phyloP scores from a whole-genome alignment of 2,329 filamentous ascomycete species.

The Beauveria brongniartii region DNA sequence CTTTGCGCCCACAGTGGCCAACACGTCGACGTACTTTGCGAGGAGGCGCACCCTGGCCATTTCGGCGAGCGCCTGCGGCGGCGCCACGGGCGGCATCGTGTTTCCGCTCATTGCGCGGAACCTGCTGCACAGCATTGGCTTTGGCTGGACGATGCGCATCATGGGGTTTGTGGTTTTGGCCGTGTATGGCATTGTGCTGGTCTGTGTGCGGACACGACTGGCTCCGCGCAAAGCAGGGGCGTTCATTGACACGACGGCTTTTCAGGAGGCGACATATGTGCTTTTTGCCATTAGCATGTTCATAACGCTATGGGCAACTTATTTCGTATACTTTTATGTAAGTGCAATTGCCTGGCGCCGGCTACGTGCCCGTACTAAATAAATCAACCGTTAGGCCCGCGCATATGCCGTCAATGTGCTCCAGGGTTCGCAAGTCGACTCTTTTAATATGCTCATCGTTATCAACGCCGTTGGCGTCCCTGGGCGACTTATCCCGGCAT shows the following conservation, averaged over 20 bases:
- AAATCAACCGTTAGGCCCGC: slow-evolving; percentile 24
- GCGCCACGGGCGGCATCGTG: slow-evolving; percentile 53
- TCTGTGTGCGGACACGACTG: slow-evolving; percentile 39
- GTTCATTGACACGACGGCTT: slow-evolving; percentile 41
- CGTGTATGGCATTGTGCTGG: slow-evolving; percentile 29
- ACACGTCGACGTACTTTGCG: slow-evolving; percentile 53
- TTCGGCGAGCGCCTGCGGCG: slow-evolving; percentile 51
- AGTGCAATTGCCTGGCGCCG: slow-evolving; percentile 11
- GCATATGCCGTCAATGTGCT: slow-evolving; percentile 33
- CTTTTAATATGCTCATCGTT: slow-evolving; percentile 50
- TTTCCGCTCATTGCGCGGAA: slow-evolving; percentile 52
- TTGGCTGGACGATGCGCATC: slow-evolving; percentile 55
- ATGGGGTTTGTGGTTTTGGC: slow-evolving; percentile 48
- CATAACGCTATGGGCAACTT: slow-evolving; percentile 39
- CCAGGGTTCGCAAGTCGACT: slow-evolving; percentile 38
- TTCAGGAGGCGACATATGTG: slow-evolving; percentile 38
- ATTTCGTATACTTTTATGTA: slow-evolving; percentile 41
- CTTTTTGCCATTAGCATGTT: slow-evolving; percentile 28
- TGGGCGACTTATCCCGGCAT: slow-evolving; percentile 45
- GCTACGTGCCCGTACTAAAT: background rate
- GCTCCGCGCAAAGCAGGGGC: slow-evolving; percentile 41
- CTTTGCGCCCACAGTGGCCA: slow-evolving; percentile 44
- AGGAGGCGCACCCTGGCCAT: slow-evolving; percentile 52
- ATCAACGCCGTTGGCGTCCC: slow-evolving; percentile 51
- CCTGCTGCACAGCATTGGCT: slow-evolving; percentile 51